Evolutionary conservation across 2,329 filamentous ascomycete species (phyloP), one percentile per base, ranked within the genome.

Genomic region (Paraphaeosphaeria sporulosa): DNA sequence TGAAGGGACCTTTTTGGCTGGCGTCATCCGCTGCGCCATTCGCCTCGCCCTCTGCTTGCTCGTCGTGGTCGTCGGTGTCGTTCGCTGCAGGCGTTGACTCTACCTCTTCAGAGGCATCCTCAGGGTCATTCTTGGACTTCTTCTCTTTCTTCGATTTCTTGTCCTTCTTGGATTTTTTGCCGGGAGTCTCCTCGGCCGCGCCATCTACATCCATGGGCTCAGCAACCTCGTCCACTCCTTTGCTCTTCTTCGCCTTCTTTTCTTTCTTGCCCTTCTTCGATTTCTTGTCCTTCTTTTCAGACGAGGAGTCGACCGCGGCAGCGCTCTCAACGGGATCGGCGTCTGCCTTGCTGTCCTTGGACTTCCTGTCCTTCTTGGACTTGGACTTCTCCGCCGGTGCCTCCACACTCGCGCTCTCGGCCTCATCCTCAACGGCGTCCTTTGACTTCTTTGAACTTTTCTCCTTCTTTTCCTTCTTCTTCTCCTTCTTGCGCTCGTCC

Each of bases 1-100:
- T 92, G 81, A 92, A 93, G 61, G 90, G 85, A 17, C 82, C 68
- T 25, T 64, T 67, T 27, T 68, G 67, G 27, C 62, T 62, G 12
- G 47, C 59, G 9, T 59, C 58, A 17, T 27, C 25, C 25, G 38
- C 55, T 32, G 42, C 19, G 19, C 9, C 42, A 44, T 23, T 10
- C 9, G 59, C 57, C 32, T 56, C 58, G 15, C 40, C 58, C 19
- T 60, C 55, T 46, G 32, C 66, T 59, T 38, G 60, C 62, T 56
- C 66, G 47, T 67, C 65, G 1, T 60, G 62, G 13, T 60, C 65
- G 47, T 67, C 55, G n/a, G 64, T 65, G 27, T 67, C 63, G 36
- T 58, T 42, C 30, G 59, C 59, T 8, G 62, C 62, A 38, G 60
- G 60, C 25, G 62, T 47, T 30, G 64, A 50, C 54, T 67, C 67